Evolutionary conservation across 2,329 filamentous ascomycete genomes (phyloP), one percentile per base, ranked within the genome.

Genomic region (Colletotrichum gigasporum): DNA sequence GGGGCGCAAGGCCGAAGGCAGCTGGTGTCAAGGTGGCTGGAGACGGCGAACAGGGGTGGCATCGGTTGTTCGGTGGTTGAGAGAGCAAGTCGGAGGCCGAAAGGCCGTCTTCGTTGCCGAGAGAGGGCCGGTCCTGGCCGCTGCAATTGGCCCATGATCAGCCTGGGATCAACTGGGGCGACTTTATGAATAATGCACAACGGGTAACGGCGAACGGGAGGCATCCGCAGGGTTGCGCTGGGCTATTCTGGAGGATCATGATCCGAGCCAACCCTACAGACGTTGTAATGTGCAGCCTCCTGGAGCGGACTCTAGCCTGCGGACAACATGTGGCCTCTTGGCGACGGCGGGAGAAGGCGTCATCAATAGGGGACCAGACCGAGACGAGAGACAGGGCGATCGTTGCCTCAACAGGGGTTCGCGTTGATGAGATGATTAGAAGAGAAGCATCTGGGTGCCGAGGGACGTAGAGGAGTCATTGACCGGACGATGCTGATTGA

Each of bases 41-140:
- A 35, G 30, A 28, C 20, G 54, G 20, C n/a, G 35, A n/a, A 12
- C 44, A 52, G 39, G 51, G 37, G 8, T 50, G 12, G 16, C 44
- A 5, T 61, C 16, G 42, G 26, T 32, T 50, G 10, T 35, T 53
- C 58, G 58, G 56, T 44, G 41, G 42, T 61, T 50, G 48, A 7
- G 30, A 35, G 44, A 47, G 22, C n/a, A 41, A 30, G 44, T 63
- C 57, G 62, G 58, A 65, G 58, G 58, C 63, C 63, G 63, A 65
- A 65, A 65, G 24, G 58, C 63, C 63, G 61, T 48, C 22, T 42
- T 60, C 10, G 63, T 63, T 45, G 34, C 63, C 63, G 51, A 65
- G 26, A 63, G 44, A 51, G 24, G 35, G 37, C 37, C 16, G 51
- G 14, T 11, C 5, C 6, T 22, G 41, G 34, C 16, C 1, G n/a